These are phyloP conservation scores for Tuber brumale DNA, from an alignment of 495 filamentous ascomycete genomes.

Conservation along the genomic window DNA sequence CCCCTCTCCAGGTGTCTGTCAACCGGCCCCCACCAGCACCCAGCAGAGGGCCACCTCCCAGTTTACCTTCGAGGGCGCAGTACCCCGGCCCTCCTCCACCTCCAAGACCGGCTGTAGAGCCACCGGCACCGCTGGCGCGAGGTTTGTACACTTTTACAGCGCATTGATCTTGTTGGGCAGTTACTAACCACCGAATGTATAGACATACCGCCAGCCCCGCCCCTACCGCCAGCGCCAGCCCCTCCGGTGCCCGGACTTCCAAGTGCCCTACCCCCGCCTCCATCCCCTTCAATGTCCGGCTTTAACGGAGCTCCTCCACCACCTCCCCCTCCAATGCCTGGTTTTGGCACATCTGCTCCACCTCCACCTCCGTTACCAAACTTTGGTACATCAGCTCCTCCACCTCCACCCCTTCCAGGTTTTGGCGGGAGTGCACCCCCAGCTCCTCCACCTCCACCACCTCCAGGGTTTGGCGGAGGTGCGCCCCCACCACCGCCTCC, in stretches of 20 bases:
- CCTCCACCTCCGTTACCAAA: slow-evolving; percentile 40
- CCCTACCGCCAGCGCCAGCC: slow-evolving; percentile 50
- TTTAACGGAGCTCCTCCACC: slow-evolving; percentile 43
- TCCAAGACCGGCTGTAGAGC: slow-evolving; percentile 31
- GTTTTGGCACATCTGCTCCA: slow-evolving; percentile 36
- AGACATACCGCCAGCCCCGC: slow-evolving; percentile 56
- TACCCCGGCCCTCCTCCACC: slow-evolving; percentile 33
- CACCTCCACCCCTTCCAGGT: slow-evolving; percentile 29
- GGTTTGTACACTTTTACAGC: slow-evolving; percentile 19
- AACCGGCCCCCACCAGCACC: slow-evolving; percentile 61
- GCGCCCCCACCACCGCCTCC: slow-evolving; percentile 61
- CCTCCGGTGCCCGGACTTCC: slow-evolving; percentile 44
- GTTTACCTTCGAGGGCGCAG: slow-evolving; percentile 32
- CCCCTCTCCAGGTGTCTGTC: slow-evolving; percentile 69
- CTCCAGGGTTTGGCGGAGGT: slow-evolving; percentile 46
- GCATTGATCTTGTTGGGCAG: background rate
- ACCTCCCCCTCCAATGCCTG: slow-evolving; percentile 47
- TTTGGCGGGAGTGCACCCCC: slow-evolving; percentile 46
- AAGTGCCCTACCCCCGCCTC: slow-evolving; percentile 44
- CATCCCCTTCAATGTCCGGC: slow-evolving; percentile 44
- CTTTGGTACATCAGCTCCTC: slow-evolving; percentile 10
- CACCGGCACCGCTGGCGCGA: slow-evolving; percentile 32
- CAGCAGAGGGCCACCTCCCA: slow-evolving; percentile 46
- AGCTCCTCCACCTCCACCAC: slow-evolving; percentile 46
- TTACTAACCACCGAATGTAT: slow-evolving; percentile 7